phyloP scores from a whole-genome alignment of 495 filamentous ascomycete species.

The Penicillium cinerascens region DNA sequence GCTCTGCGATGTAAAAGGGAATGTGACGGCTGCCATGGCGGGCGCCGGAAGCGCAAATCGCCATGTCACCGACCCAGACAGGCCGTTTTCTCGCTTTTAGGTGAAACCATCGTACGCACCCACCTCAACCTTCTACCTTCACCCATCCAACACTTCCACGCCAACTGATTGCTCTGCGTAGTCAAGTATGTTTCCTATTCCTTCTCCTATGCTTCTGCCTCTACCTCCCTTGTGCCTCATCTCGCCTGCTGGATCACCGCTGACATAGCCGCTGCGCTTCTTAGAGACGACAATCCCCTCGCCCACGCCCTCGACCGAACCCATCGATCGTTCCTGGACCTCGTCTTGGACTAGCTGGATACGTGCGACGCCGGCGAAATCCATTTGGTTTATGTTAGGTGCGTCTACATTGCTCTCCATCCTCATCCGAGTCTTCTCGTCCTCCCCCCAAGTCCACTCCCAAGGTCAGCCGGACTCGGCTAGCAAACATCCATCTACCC shows the following conservation, averaged over 20 bases:
- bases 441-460: constrained; percentile 27
- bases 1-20: constrained; percentile 5
- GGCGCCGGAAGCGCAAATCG: constrained; percentile 33
- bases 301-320: constrained; percentile 21
- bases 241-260: constrained; percentile 35
- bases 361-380: constrained; percentile 31
- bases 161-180: constrained; percentile 10
- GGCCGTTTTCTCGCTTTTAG: constrained; percentile 41
- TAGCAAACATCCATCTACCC: constrained; percentile 22
- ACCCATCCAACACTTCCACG: constrained; percentile 13
- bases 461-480: constrained; percentile 36
- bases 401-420: constrained; percentile 36
- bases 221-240: constrained; percentile 4
- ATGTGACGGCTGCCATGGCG: constrained; percentile 23
- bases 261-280: constrained; percentile 46
- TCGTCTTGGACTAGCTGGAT: constrained; percentile 16
- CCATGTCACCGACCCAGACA: constrained; percentile 40
- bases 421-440: constrained; percentile 35
- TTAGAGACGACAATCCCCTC: constrained; percentile 36
- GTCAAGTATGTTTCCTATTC: constrained; percentile 20
- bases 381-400: constrained; percentile 33
- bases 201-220: neutral
- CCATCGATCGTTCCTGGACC: constrained; percentile 25
- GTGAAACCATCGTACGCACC: constrained; percentile 45
- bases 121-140: constrained; percentile 30